These are phyloP conservation scores for Termitomyces sp. DNA, from an alignment of 768 basidiomycete genomes.

Conservation along the genomic window DNA sequence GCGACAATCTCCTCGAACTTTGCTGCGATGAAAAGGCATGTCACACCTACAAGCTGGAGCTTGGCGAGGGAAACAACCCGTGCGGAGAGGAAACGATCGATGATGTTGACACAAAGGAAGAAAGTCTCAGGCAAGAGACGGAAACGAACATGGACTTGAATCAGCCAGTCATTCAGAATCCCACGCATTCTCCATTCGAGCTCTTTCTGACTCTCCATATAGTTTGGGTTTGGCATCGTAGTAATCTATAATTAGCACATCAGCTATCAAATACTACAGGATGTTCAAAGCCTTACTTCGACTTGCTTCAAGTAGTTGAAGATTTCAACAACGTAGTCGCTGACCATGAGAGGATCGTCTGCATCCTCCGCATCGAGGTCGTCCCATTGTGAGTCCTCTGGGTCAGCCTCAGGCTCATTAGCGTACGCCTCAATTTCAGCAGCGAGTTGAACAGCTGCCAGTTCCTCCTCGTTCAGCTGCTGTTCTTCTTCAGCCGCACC, in stretches of 20 bases:
- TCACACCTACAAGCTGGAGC: conserved; percentile 93
- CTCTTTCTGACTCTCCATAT: conserved; percentile 93
- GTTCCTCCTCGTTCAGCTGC: conserved; percentile 44
- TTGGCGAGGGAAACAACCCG: conserved; percentile 87
- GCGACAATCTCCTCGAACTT: conserved; percentile 97
- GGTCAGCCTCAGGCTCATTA: conserved; percentile 62
- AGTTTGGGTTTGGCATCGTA: conserved; percentile 89
- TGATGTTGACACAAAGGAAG: conserved; percentile 91
- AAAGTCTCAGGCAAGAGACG: conserved; percentile 91
- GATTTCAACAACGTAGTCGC: conserved; percentile 93
- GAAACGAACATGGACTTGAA: conserved; percentile 93
- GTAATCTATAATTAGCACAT: conserved; percentile 40
- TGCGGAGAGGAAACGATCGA: conserved; percentile 76
- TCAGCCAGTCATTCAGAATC: conserved; percentile 93
- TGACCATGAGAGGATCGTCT: conserved; percentile 96
- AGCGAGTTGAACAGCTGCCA: conserved; percentile 36
- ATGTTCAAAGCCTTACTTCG: conserved; percentile 55
- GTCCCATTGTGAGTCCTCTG: conserved; percentile 70
- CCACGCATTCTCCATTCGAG: conserved; percentile 97
- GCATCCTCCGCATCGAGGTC: conserved; percentile 91
- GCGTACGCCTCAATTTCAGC: conserved; percentile 50
- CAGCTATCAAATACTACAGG: conserved; percentile 4
- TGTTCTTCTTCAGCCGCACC: conserved; percentile 28
- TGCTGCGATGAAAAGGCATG: conserved; percentile 89
- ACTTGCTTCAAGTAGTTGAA: conserved; percentile 87